Evolutionary conservation across 352 stramenopile species (phyloP).

Genomic region (Pythium aristosporum): DNA sequence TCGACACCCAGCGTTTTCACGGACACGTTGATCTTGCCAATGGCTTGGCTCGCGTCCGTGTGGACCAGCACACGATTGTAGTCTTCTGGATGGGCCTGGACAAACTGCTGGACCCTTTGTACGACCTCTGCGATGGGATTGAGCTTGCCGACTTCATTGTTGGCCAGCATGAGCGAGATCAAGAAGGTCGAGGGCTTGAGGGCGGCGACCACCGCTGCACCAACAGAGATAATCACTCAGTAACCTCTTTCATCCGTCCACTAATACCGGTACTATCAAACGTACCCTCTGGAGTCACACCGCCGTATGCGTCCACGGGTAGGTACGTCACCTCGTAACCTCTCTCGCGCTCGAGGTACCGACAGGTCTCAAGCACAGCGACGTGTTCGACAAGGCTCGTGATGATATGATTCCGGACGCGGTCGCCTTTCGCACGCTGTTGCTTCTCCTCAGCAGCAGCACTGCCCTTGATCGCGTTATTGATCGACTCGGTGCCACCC

Average conservation of each 20-base stretch:
- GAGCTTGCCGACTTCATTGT: slow-evolving; percentile 97
- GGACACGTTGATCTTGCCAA: slow-evolving; percentile 92
- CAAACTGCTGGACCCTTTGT: slow-evolving; percentile 31
- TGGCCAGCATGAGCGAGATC: slow-evolving; percentile 97
- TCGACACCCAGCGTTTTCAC: slow-evolving; percentile 88
- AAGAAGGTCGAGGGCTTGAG: slow-evolving; percentile 88
- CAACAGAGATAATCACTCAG: not conserved
- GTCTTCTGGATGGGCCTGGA: slow-evolving; percentile 5
- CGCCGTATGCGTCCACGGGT: slow-evolving; percentile 51
- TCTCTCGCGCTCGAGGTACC: slow-evolving; percentile 48
- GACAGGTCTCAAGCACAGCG: slow-evolving; percentile 86
- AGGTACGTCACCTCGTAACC: slow-evolving; percentile 75
- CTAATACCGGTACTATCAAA: not conserved
- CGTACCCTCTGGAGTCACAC: slow-evolving; percentile 44
- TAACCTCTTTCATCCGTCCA: not conserved
- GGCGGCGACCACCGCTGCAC: slow-evolving; percentile 69
- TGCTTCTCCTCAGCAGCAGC: slow-evolving; percentile 36
- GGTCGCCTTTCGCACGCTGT: not conserved
- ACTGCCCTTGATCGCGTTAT: slow-evolving; percentile 77
- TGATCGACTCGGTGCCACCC: slow-evolving; percentile 88
- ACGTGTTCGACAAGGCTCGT: slow-evolving; percentile 94
- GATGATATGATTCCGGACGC: slow-evolving; percentile 83
- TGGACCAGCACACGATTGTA: slow-evolving; percentile 87
- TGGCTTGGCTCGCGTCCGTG: slow-evolving; percentile 96
- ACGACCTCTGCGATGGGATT: slow-evolving; percentile 92